Conservation (phyloP, 768 basidiomycete genomes). For the Lanmaoa rubissima region DNA sequence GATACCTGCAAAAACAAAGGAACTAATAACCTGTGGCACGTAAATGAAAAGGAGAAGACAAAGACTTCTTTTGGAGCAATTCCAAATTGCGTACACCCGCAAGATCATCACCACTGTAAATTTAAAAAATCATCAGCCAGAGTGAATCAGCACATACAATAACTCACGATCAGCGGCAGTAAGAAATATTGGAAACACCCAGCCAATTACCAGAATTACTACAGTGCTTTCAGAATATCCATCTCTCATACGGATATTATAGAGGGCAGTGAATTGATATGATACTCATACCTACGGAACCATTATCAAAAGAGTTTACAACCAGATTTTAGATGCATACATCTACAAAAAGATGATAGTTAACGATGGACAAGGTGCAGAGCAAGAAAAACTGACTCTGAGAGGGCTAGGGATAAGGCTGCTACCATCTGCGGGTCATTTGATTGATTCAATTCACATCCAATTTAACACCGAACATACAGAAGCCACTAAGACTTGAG, state of each 20-base stretch:
- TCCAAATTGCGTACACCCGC: not conserved
- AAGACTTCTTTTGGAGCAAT: not conserved
- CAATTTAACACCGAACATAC: not conserved
- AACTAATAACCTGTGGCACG: not conserved
- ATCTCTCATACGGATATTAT: not conserved
- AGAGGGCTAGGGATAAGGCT: not conserved
- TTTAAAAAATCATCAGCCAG: fast-evolving
- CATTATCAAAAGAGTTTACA: not conserved
- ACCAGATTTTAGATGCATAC: not conserved
- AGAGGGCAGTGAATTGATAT: too few species aligned
- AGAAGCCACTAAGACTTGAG: not conserved
- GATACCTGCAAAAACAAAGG: not conserved
- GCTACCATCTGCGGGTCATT: not conserved
- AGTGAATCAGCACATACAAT: not conserved
- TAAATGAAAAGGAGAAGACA: not conserved
- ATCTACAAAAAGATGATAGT: not conserved
- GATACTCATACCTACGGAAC: not conserved
- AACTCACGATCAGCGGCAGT: not conserved
- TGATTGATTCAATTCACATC: not conserved
- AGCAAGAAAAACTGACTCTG: not conserved
- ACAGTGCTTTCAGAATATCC: not conserved
- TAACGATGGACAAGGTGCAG: not conserved
- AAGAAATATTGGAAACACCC: not conserved
- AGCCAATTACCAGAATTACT: not conserved
- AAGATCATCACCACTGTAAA: not conserved